Conservation (phyloP, 768 basidiomycete genomes). For the Cubamyces lactineus region DNA sequence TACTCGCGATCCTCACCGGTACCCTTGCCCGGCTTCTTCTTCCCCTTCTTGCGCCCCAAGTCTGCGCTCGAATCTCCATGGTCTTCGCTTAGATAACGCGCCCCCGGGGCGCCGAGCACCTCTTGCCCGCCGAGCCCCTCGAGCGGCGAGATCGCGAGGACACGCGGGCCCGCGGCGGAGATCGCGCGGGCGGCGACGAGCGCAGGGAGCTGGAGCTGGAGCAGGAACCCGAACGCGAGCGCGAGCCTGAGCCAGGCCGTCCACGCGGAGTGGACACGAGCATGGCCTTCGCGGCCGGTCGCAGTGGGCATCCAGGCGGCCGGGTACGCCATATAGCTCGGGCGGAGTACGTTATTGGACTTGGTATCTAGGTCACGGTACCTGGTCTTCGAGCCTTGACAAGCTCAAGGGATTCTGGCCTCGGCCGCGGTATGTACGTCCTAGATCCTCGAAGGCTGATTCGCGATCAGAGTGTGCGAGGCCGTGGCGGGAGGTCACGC, state of each 20-base stretch:
- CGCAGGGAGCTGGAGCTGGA: not conserved
- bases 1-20: conserved; percentile 23
- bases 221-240: conserved; percentile 1
- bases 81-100: too few species aligned
- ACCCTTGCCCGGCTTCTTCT: conserved; percentile 5
- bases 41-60: not conserved
- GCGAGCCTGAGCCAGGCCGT: not conserved
- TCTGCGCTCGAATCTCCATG: not conserved
- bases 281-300: too few species aligned
- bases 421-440: too few species aligned
- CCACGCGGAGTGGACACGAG: too few species aligned
- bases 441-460: not conserved
- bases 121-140: not conserved
- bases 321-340: too few species aligned
- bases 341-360: not conserved
- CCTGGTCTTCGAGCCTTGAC: not conserved
- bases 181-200: not conserved
- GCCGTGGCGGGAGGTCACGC: not conserved
- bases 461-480: conserved; percentile 9
- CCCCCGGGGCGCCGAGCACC: not conserved
- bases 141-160: not conserved
- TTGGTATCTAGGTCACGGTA: conserved; percentile 4
- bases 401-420: too few species aligned
- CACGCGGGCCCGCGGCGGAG: not conserved
- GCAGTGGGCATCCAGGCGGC: too few species aligned